Evolutionary conservation across 129 eudicot species (phyloP), one percentile per base, ranked within the genome.

Genomic region (Ambrosia trifida): DNA sequence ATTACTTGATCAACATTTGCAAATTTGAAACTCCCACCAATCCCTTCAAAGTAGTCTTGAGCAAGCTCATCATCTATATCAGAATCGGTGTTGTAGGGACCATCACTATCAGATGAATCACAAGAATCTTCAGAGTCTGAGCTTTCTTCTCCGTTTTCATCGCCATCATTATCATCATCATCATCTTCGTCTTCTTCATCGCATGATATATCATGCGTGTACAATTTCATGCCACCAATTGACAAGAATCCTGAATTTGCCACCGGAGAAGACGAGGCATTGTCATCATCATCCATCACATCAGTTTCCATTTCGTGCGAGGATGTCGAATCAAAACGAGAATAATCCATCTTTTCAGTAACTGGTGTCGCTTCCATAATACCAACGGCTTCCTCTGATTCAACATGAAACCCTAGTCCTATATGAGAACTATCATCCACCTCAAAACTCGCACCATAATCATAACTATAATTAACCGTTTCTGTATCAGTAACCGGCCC

Each of bases 1-100:
- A 85, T 71, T 81, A 94, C 61, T 73, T 74, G 72, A 83, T 86
- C 85, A 74, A 84, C 80, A 75, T 94, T 79, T 10, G 90, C 80
- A 71, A 83, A 64, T 57, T 79, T 69, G 17, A 72, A 78, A 66
- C 63, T 72, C 51, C 99, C 88, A 54, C 99, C 99, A 53, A 90
- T 94, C 60, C 99, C 99, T 72, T 89, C 86, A 80, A 85, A 85
- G 52, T 94, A 94, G 82, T 94, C 99, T 61, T 79, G 79, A 58
- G 95, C 91, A 57, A 94, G 73, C 72, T 85, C 97, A 7, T 94
- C 97, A 64, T 90, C 89, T 49, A 94, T 60, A 68, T 88, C 95
- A 24, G 97, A 84, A 66, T 72, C 86, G 62, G 83, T 83, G 68
- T 85, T 80, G 54, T 83, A 85, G 0, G 90, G 83, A 14, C 83